Conservation (phyloP, 495 filamentous ascomycete species). For the Hypoxylon fragiforme region DNA sequence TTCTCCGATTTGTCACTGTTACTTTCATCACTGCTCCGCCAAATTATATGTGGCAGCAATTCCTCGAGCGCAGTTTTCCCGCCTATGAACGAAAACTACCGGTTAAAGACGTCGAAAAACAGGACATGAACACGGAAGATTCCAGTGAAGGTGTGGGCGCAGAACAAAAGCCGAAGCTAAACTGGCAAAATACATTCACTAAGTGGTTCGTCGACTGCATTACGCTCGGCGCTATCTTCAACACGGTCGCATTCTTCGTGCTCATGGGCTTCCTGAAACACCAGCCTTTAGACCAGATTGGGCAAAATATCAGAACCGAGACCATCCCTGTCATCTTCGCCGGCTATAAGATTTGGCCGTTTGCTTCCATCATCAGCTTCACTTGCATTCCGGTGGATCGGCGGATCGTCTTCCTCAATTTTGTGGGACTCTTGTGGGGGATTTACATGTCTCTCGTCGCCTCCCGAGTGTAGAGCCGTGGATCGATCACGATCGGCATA, state of each 20-base stretch:
- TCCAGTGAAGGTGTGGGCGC: conserved; percentile 1
- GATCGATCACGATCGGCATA: conserved; percentile 26
- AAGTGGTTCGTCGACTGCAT: conserved; percentile 45
- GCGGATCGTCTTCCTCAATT: conserved; percentile 42
- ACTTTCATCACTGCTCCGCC: conserved; percentile 37
- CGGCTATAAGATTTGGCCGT: conserved; percentile 43
- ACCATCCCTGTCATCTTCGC: conserved; percentile 40
- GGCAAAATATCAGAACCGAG: conserved; percentile 31
- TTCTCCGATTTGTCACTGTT: conserved; percentile 38
- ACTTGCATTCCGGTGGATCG: conserved; percentile 40
- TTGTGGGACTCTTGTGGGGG: conserved; percentile 40
- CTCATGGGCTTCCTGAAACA: conserved; percentile 39
- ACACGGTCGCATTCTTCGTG: conserved; percentile 40
- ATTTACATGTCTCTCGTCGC: conserved; percentile 44
- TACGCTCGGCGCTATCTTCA: conserved; percentile 39
- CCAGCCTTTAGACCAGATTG: conserved; percentile 25
- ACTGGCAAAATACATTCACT: conserved; percentile 34
- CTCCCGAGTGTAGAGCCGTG: conserved; percentile 32
- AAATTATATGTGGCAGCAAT: conserved; percentile 40
- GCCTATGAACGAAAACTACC: conserved; percentile 32
- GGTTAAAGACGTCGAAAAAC: conserved; percentile 32
- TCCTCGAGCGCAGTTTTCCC: conserved; percentile 39
- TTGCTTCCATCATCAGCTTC: conserved; percentile 42
- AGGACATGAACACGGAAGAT: conserved; percentile 14
- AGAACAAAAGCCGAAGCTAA: conserved; percentile 30